Percentiles rank a stretch among this genome's conserved stretches.
phyloP scores from a whole-genome alignment of 352 stramenopile genomes.

The Plasmopara muralis region DNA sequence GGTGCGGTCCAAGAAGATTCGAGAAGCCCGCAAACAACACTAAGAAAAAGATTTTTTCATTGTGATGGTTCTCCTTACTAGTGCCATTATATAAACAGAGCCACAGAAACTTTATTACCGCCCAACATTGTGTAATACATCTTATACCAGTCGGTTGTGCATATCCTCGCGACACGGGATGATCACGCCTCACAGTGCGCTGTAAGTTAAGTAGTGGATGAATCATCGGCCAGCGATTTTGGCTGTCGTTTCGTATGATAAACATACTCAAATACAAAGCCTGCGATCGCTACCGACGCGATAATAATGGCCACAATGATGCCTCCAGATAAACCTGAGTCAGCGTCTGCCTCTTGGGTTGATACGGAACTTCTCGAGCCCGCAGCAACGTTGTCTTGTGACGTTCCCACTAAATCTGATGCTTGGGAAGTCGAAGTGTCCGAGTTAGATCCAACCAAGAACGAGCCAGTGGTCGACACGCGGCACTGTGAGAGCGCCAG shows the following conservation, averaged over 20 bases:
- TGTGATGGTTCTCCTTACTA: too few relatives aligned
- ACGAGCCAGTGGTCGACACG: conserved; percentile 20
- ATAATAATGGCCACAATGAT: conserved; percentile 66
- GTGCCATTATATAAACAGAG: too few relatives aligned
- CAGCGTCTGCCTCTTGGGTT: conserved; percentile 43
- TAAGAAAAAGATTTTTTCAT: conserved; percentile 2
- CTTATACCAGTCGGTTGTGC: too few relatives aligned
- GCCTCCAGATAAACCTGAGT: conserved; percentile 57
- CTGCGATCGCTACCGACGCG: conserved; percentile 46
- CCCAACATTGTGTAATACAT: too few relatives aligned
- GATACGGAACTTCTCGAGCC: conserved; percentile 20
- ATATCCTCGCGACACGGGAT: too few relatives aligned
- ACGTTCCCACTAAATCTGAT: conserved; percentile 13
- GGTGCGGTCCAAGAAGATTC: conserved; percentile 59
- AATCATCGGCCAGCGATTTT: conserved; percentile 16
- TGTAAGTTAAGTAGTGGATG: conserved; percentile 13
- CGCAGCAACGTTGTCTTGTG: conserved; percentile 4
- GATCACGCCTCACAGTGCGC: conserved; percentile 3
- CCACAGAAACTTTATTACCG: too few relatives aligned
- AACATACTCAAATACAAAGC: conserved; percentile 66
- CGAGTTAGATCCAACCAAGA: conserved; percentile 13
- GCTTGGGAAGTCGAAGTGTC: conserved; percentile 17
- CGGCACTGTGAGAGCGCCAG: conserved; percentile 49
- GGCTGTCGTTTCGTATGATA: conserved; percentile 64
- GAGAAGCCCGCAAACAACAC: conserved; percentile 30